Percentiles rank a stretch among this genome's conserved stretches.
These are phyloP conservation scores for Eucalyptus urophylla DNA, from an alignment of 345 rosid species.

Conservation along the genomic window DNA sequence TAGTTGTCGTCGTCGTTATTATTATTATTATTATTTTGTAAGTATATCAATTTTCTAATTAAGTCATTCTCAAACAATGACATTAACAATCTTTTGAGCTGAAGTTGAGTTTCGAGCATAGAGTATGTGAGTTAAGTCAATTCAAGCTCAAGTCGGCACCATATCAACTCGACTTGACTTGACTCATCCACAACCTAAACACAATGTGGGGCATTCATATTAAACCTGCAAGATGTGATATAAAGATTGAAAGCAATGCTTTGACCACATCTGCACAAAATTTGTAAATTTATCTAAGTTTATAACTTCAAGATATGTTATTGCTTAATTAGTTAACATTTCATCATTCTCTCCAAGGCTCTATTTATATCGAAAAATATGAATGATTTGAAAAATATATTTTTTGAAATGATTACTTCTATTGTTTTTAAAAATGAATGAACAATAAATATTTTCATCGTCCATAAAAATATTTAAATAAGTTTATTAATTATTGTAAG, in stretches of 20 bases:
- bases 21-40: neutral
- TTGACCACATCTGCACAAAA: neutral
- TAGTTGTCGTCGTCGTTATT: no score
- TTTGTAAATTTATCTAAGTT: neutral
- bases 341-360: neutral
- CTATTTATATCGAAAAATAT: no score
- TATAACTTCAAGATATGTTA: neutral
- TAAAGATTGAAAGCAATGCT: neutral
- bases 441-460: accelerated
- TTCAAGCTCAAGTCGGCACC: neutral
- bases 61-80: neutral
- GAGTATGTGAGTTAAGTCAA: neutral
- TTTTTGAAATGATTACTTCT: no score
- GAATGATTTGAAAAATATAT: no score
- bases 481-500: neutral
- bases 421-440: neutral
- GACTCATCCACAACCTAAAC: neutral
- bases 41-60: neutral
- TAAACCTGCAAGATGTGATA: neutral
- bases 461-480: no score
- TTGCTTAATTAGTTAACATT: neutral
- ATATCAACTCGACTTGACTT: accelerated
- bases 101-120: neutral
- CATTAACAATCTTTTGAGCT: neutral
- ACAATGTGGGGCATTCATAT: neutral